Percentiles rank a stretch among this genome's conserved stretches.
These are phyloP conservation scores for Pseudopediastrum boryanum DNA, from an alignment of 139 green algal species.

Conservation along the genomic window DNA sequence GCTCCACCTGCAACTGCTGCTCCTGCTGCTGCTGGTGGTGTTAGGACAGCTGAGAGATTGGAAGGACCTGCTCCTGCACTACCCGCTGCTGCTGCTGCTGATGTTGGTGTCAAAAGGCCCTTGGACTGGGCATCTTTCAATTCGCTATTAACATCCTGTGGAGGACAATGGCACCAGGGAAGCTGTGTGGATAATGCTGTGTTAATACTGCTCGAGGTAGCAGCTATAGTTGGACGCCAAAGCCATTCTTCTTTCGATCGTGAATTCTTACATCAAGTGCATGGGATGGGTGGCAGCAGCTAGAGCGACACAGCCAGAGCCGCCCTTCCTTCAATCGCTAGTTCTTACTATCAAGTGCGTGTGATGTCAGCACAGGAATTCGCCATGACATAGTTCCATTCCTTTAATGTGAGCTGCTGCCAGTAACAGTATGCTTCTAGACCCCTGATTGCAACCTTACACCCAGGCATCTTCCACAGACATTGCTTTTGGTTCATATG, in stretches of 20 bases:
- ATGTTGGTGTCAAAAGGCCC: constrained; percentile 11
- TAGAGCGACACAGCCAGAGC: not conserved
- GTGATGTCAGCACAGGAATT: no score
- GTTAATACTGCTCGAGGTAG: not conserved
- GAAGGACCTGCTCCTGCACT: not conserved
- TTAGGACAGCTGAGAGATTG: not conserved
- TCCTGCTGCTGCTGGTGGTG: not conserved
- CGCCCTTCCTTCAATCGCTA: not conserved
- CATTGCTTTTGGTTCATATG: no score
- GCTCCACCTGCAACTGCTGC: not conserved
- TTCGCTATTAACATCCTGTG: constrained; percentile 32
- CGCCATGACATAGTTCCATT: no score
- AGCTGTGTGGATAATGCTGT: not conserved
- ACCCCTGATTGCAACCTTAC: no score
- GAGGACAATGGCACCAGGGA: not conserved
- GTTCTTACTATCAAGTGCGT: no score
- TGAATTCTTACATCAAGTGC: not conserved
- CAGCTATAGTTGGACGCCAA: no score
- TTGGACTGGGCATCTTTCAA: constrained; percentile 3
- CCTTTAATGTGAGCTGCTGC: no score
- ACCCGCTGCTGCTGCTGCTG: not conserved
- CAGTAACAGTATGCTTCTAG: no score
- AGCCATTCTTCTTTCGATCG: not conserved
- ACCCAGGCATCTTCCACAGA: no score
- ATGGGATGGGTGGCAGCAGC: not conserved